phyloP scores from a whole-genome alignment of 345 rosid species.

The Populus ilicifolia region DNA sequence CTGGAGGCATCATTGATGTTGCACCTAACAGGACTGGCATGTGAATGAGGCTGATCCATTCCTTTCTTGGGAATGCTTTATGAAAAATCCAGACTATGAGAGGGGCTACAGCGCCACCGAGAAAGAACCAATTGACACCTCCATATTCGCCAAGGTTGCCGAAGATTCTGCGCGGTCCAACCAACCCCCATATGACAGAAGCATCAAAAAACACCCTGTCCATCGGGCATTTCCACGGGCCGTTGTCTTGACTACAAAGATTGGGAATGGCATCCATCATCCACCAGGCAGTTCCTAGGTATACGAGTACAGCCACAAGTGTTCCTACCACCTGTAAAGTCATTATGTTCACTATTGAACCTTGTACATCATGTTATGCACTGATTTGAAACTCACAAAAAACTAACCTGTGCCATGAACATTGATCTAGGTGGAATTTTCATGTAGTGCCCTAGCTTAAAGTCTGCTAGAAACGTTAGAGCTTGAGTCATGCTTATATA shows the following conservation, averaged over 20 bases:
- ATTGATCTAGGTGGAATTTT: constrained; percentile 82
- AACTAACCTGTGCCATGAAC: constrained; percentile 72
- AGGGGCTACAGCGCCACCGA: constrained; percentile 59
- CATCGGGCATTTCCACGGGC: constrained; percentile 76
- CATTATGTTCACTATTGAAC: background rate
- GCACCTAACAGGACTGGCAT: constrained; percentile 69
- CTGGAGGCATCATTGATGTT: constrained; percentile 73
- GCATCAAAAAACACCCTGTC: constrained; percentile 69
- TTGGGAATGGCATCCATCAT: constrained; percentile 63
- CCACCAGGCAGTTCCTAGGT: constrained; percentile 78
- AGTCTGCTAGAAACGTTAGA: constrained; percentile 58
- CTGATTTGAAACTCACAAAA: no score
- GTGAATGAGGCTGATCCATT: constrained; percentile 59
- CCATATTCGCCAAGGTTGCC: constrained; percentile 66
- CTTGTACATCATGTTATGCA: background rate
- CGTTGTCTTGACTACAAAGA: constrained; percentile 53
- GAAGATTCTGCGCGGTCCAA: constrained; percentile 73
- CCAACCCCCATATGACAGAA: constrained; percentile 84
- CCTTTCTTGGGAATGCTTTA: constrained; percentile 49
- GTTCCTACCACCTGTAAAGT: constrained; percentile 63
- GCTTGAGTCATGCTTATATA: constrained; percentile 84
- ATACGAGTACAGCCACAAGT: constrained; percentile 44
- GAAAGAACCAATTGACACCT: constrained; percentile 66
- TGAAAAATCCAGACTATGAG: constrained; percentile 60
- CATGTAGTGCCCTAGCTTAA: constrained; percentile 92